Base-by-base conservation (phyloP, 148 eudicot species). In the Persicaria maculosa region DNA sequence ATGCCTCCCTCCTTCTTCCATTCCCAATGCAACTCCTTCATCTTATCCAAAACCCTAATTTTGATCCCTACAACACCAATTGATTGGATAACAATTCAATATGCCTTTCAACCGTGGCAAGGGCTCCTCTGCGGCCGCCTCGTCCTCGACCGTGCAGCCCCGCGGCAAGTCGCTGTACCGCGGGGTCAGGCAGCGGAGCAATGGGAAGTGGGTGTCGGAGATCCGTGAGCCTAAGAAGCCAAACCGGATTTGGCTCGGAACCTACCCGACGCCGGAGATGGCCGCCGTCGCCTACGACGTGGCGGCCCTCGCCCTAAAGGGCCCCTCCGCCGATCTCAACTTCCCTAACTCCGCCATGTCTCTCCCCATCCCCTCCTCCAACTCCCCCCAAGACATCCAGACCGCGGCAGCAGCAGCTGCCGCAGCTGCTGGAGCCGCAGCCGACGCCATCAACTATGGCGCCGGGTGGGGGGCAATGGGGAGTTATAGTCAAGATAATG, bases 261-360 rank as follows among this genome's bases (percentile, higher is more conserved):
- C 96, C 15, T 90, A 85, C 77, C 81, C 92, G 15, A 88, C 88
- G 0, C 86, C 88, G 0, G 96, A 90, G 75, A 90, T 90, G 96
- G 92, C 96, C 0, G 96, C 96, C 0, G 86, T 85, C 31, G 96
- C 96, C 0, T 90, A 88, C 72, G 96, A 90, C 40, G 96, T 90
- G 74, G 96, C 96, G 4, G 89, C 90, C 2, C 76, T 85, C 12
- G 96, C 96, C 10, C 84, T 90, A 0, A 86, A 81, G 78, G 96
- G 96, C 6, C 76, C 44, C 1, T 82, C 79, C 0, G 86, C 92
- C 4, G 86, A 90, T 73, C 79, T 88, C 43, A 88, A 90, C 67
- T 90, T 90, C 40, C 96, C 96, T 0, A 58, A 82, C 55, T 81
- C 85, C 14, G 74, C 73, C 43, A 1, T 47, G 19, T 64, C 65